Base-by-base conservation (phyloP, 2,329 filamentous ascomycete species). In the Xylaria sp. region DNA sequence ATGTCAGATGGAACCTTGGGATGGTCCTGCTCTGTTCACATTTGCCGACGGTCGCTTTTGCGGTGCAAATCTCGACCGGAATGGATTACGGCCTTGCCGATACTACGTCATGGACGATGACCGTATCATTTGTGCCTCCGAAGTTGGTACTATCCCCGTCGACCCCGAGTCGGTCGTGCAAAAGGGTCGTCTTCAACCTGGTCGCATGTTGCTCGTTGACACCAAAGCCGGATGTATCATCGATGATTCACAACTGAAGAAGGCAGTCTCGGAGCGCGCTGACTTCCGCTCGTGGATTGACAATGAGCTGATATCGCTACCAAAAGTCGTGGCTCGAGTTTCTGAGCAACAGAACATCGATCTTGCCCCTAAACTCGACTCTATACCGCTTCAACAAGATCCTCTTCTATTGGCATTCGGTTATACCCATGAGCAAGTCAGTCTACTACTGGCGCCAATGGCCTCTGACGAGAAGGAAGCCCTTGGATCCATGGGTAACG, bases 1-100 rank as follows among this genome's bases (percentile, higher is more conserved):
- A 73, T 98, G 95, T 81, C 92, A 97, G 86, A 98, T 98, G 95
- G 95, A 98, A 84, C 94, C 95, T 17, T 98, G 95, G 95, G 95
- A 98, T 81, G 95, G 95, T 20, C 95, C 95, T 40, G 95, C 95
- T 65, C 89, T 98, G 38, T 98, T 98, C 85, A 97, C 94, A 6
- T 98, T 98, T 82, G 93, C 95, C 33, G 95, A 98, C 80, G 95
- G 95, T 70, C 91, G 95, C 71, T 98, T 96, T 86, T 98, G 95
- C 77, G 95, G 95, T 87, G 95, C 95, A 74, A 98, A 97, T 80
- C 87, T 98, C 28, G 95, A 98, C 83, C 90, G 95, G 81, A 98
- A 98, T 78, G 95, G 95, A 82, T 88, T 98, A 62, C 90, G 95
- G 75, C 95, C 95, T 77, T 98, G 95, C 86, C 91, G 95, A 83